phyloP scores from a whole-genome alignment of 495 filamentous ascomycete genomes.

The Trichoderma parareesei region DNA sequence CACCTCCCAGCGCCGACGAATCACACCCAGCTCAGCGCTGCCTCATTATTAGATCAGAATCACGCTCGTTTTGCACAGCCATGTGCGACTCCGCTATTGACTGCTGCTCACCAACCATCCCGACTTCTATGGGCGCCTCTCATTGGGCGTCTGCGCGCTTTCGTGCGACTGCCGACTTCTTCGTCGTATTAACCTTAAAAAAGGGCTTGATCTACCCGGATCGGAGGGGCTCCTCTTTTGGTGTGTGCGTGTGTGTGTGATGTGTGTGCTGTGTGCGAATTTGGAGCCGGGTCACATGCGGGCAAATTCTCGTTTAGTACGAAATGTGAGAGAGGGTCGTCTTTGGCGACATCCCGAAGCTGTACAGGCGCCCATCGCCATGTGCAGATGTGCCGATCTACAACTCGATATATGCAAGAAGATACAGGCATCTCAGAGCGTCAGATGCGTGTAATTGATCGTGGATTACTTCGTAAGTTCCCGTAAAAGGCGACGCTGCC shows the following conservation, averaged over 20 bases:
- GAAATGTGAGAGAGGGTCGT: background rate
- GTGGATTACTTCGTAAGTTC: too few relatives aligned
- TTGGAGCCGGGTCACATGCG: background rate
- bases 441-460: too few relatives aligned
- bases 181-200: conserved; percentile 1
- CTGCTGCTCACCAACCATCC: background rate
- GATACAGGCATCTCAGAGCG: too few relatives aligned
- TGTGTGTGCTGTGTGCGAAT: too few relatives aligned
- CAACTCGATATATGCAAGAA: too few relatives aligned
- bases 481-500: too few relatives aligned
- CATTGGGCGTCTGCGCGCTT: background rate
- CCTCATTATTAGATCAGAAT: too few relatives aligned
- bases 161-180: background rate
- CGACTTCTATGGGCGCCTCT: background rate
- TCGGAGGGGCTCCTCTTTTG: background rate
- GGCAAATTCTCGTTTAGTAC: background rate
- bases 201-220: background rate
- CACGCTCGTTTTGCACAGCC: background rate
- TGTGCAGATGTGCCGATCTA: too few relatives aligned
- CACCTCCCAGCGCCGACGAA: background rate
- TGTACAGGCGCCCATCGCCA: too few relatives aligned
- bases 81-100: conserved; percentile 1
- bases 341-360: background rate
- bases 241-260: background rate
- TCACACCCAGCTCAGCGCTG: background rate